Conservation (phyloP, 305 asterid genomes). For the Striga hermonthica region DNA sequence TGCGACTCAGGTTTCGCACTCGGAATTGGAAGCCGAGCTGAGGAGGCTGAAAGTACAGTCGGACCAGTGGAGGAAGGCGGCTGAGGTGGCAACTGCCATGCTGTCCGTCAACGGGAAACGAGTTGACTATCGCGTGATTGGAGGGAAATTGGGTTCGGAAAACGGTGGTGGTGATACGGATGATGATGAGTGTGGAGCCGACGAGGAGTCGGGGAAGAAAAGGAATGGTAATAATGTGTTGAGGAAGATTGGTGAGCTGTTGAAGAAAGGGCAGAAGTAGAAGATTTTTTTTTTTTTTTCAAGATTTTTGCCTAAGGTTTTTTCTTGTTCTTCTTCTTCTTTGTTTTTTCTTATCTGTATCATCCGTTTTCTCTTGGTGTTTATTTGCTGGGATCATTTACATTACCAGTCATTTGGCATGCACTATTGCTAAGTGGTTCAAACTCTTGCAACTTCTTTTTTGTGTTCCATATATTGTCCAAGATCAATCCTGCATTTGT, state of each 20-base stretch:
- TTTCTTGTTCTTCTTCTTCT: background rate
- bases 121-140: conserved; percentile 46
- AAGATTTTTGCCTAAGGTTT: background rate
- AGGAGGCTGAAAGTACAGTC: conserved; percentile 81
- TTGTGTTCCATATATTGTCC: too few relatives aligned
- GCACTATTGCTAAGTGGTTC: too few relatives aligned
- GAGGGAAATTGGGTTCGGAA: conserved; percentile 52
- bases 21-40: conserved; percentile 70
- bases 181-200: background rate
- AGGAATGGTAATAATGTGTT: conserved; percentile 62
- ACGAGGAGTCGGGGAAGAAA: conserved; percentile 53
- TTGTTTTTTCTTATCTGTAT: background rate
- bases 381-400: too few relatives aligned
- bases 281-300: too few relatives aligned
- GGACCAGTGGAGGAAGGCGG: conserved; percentile 96
- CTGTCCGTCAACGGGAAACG: conserved; percentile 54
- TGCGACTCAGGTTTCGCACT: conserved; percentile 68
- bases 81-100: conserved; percentile 85
- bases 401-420: too few relatives aligned
- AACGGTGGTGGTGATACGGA: conserved; percentile 46
- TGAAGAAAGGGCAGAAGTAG: conserved; percentile 79
- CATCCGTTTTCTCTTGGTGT: too few relatives aligned
- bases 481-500: too few relatives aligned
- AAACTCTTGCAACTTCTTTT: too few relatives aligned
- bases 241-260: conserved; percentile 67